Conservation (phyloP, 2,329 filamentous ascomycete genomes). For the Aspergillus fumigatiaffinis region DNA sequence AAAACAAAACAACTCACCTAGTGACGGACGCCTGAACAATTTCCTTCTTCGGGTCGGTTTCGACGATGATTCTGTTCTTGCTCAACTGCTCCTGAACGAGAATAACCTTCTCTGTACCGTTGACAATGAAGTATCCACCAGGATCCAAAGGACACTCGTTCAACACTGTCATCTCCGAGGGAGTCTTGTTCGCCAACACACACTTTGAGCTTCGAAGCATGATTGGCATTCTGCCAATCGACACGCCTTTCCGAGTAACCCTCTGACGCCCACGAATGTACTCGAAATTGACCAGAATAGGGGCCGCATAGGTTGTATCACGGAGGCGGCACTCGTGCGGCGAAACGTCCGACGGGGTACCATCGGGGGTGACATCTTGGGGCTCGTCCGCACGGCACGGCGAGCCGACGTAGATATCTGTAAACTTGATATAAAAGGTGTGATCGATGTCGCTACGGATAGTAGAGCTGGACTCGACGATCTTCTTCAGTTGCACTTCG, state of each 20-base stretch:
- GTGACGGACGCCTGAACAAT: conserved; percentile 95
- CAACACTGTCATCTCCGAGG: conserved; percentile 83
- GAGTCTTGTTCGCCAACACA: conserved; percentile 75
- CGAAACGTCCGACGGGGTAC: conserved; percentile 59
- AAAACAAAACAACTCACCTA: conserved; percentile 37
- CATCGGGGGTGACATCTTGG: conserved; percentile 44
- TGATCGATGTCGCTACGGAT: conserved; percentile 90
- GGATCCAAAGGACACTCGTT: conserved; percentile 96
- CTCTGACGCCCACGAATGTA: conserved; percentile 81
- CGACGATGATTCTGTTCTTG: conserved; percentile 98
- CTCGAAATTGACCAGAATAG: conserved; percentile 86
- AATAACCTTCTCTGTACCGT: conserved; percentile 97
- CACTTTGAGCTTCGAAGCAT: conserved; percentile 98
- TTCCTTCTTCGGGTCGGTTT: conserved; percentile 85
- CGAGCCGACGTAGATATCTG: conserved; percentile 79
- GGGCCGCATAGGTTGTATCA: conserved; percentile 97
- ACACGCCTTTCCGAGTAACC: conserved; percentile 67
- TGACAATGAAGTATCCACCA: conserved; percentile 96
- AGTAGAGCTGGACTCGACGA: conserved; percentile 83
- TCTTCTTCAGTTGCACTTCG: conserved; percentile 94
- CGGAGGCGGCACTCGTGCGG: conserved; percentile 95
- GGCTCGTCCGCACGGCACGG: conserved; percentile 76
- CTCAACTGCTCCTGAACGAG: conserved; percentile 97
- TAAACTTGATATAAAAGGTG: conserved; percentile 89
- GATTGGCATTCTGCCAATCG: conserved; percentile 86